Evolutionary conservation across 1,139 yeast genomes (phyloP).

Genomic region (Pichia kudriavzevii): DNA sequence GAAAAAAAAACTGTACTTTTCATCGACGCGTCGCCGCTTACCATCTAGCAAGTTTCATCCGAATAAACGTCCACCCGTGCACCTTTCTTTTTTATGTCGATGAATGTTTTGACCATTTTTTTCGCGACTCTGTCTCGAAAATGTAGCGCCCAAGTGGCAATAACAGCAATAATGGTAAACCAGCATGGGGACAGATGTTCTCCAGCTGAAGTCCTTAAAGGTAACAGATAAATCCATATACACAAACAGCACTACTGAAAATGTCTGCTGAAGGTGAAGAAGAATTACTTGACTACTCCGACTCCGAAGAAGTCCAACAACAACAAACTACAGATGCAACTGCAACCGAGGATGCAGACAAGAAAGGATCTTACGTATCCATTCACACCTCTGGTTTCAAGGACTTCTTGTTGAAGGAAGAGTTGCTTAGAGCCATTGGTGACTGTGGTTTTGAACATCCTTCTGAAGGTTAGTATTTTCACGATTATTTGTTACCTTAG

Average conservation of each 20-base stretch:
- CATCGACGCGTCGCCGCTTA: no score
- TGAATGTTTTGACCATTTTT: no score
- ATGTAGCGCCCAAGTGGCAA: no score
- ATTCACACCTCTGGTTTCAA: slow-evolving; percentile 98
- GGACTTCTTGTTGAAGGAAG: slow-evolving; percentile 94
- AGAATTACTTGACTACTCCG: slow-evolving; percentile 97
- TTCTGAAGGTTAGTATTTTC: slow-evolving; percentile 89
- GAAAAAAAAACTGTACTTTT: no score
- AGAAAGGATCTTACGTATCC: slow-evolving; percentile 97
- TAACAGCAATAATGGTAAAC: no score
- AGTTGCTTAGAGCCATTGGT: slow-evolving; percentile 91
- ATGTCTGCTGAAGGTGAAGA: slow-evolving; percentile 97
- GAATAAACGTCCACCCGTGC: no score
- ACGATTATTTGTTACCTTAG: no score
- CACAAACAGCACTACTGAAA: neutral
- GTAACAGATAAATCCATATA: neutral
- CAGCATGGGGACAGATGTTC: no score
- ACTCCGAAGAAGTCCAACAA: slow-evolving; percentile 82
- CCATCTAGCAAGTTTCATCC: no score
- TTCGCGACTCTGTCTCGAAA: no score
- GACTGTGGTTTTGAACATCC: slow-evolving; percentile 99
- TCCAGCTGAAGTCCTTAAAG: no score
- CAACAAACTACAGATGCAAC: slow-evolving; percentile 46
- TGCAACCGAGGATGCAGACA: slow-evolving; percentile 55
- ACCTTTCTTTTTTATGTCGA: neutral